Conservation (phyloP, 2,329 filamentous ascomycete species). For the Paramyrothecium sp. region DNA sequence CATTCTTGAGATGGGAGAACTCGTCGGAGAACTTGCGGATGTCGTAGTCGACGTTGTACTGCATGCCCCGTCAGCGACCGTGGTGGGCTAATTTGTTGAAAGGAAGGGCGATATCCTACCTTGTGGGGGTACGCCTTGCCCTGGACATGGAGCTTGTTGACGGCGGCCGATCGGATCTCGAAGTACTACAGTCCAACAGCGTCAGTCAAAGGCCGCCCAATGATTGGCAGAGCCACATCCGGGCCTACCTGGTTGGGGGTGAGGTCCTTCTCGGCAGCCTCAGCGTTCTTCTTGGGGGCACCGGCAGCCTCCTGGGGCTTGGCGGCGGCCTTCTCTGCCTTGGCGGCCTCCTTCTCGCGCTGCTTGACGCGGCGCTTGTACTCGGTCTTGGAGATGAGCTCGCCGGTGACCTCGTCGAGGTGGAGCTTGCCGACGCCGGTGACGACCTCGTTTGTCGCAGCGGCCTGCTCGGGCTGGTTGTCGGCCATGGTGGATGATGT, state of each 20-base stretch:
- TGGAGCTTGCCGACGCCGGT: conserved; percentile 69
- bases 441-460: conserved; percentile 48
- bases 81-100: neutral
- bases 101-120: conserved; percentile 21
- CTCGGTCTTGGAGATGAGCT: conserved; percentile 79
- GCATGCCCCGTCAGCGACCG: neutral
- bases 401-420: conserved; percentile 90
- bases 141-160: conserved; percentile 48
- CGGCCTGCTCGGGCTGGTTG: conserved; percentile 14
- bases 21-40: conserved; percentile 76
- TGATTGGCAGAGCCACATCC: too few relatives aligned
- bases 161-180: conserved; percentile 83
- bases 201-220: neutral
- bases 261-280: conserved; percentile 58
- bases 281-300: conserved; percentile 55
- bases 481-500: neutral
- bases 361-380: conserved; percentile 96
- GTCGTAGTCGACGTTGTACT: conserved; percentile 81
- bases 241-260: conserved; percentile 49
- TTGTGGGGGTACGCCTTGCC: conserved; percentile 76
- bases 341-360: conserved; percentile 82
- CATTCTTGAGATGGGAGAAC: conserved; percentile 80
- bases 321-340: conserved; percentile 78
- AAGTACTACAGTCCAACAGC: conserved; percentile 61
- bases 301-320: conserved; percentile 68